phyloP scores from a whole-genome alignment of 768 basidiomycete genomes.

The Suillus hirtellus region DNA sequence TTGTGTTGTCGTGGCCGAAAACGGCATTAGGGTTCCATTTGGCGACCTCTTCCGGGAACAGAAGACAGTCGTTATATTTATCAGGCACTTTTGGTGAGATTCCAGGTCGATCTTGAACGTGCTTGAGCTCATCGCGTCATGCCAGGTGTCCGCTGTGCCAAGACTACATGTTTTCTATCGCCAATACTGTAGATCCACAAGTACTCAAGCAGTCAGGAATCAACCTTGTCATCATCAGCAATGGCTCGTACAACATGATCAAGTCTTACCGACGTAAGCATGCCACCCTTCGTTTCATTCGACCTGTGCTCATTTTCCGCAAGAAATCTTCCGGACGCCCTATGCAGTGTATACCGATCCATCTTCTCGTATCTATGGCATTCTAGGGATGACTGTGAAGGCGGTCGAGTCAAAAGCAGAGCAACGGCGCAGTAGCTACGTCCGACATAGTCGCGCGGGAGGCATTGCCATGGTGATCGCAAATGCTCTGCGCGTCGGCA shows the following conservation, averaged over 20 bases:
- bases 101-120: slow-evolving; percentile 8
- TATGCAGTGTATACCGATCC: slow-evolving; percentile 85
- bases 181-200: slow-evolving; percentile 46
- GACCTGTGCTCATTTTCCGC: neutral
- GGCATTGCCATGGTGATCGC: slow-evolving; percentile 75
- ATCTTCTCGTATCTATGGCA: slow-evolving; percentile 60
- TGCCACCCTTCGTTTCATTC: slow-evolving; percentile 5
- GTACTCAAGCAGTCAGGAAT: slow-evolving; percentile 50
- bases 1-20: slow-evolving; percentile 64
- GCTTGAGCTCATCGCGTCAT: neutral
- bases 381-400: slow-evolving; percentile 72
- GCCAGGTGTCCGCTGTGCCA: slow-evolving; percentile 77
- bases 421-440: slow-evolving; percentile 55
- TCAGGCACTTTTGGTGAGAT: slow-evolving; percentile 78
- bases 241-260: slow-evolving; percentile 77
- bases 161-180: slow-evolving; percentile 79
- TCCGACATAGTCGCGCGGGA: slow-evolving; percentile 62
- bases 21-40: slow-evolving; percentile 66
- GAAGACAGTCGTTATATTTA: slow-evolving; percentile 77
- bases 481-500: slow-evolving; percentile 68
- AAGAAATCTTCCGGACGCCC: slow-evolving; percentile 69
- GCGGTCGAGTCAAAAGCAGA: slow-evolving; percentile 44
- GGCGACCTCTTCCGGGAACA: slow-evolving; percentile 61
- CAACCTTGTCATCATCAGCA: slow-evolving; percentile 72
- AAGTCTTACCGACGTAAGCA: slow-evolving; percentile 65